phyloP scores from a whole-genome alignment of 768 basidiomycete species.

The Fistulinella prunicolor region DNA sequence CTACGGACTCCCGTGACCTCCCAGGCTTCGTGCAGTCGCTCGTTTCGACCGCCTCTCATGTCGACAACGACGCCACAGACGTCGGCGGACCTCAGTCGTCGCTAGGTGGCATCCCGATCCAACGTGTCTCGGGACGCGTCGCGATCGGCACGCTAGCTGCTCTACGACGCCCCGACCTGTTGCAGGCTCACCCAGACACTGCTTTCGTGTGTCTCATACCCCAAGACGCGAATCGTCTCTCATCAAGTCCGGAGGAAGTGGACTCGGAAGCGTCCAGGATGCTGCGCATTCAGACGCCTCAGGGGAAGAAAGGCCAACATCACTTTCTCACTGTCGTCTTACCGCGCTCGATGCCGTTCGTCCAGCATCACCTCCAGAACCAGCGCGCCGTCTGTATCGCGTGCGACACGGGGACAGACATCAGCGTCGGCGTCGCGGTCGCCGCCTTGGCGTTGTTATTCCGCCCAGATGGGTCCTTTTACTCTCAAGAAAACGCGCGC shows the following conservation, averaged over 20 bases:
- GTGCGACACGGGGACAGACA: constrained; percentile 59
- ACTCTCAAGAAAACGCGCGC: constrained; percentile 2
- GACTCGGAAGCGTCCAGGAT: background rate
- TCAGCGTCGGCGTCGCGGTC: constrained; percentile 60
- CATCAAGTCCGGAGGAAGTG: too few relatives aligned
- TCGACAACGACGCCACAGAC: background rate
- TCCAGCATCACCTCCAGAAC: constrained; percentile 36
- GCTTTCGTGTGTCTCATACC: constrained; percentile 20
- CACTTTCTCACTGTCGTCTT: constrained; percentile 48
- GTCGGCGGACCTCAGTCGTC: background rate
- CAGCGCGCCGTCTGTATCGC: constrained; percentile 45
- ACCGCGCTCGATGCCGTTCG: constrained; percentile 48
- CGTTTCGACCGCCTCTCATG: constrained; percentile 1
- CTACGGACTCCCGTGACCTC: constrained; percentile 47
- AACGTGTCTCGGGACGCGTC: constrained; percentile 39
- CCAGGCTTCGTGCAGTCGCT: constrained; percentile 29
- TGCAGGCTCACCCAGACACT: background rate
- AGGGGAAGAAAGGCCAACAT: constrained; percentile 54
- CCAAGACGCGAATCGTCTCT: too few relatives aligned
- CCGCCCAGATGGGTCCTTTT: constrained; percentile 45
- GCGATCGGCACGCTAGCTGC: constrained; percentile 37
- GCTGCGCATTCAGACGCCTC: constrained; percentile 27
- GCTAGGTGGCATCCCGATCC: constrained; percentile 13
- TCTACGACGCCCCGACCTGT: constrained; percentile 11
- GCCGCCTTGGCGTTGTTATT: constrained; percentile 59